Conservation (phyloP, 169 alveolate species). For the Eimeria sp. region DNA sequence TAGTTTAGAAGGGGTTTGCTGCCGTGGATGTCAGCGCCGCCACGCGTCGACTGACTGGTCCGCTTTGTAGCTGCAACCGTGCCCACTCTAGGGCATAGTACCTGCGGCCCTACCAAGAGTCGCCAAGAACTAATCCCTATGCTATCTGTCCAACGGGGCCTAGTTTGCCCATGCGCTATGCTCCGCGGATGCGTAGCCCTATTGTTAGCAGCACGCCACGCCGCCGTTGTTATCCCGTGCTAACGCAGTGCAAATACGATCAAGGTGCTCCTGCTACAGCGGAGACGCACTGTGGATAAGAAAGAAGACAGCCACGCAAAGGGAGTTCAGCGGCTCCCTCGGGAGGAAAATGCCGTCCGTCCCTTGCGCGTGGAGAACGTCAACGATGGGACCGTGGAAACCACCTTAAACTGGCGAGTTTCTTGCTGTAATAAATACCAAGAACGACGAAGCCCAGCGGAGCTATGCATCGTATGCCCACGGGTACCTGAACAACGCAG, state of each 20-base stretch:
- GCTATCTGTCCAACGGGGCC: not conserved
- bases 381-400: not conserved
- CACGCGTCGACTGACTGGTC: not conserved
- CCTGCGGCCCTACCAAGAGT: not conserved
- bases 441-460: not conserved
- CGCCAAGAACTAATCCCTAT: not conserved
- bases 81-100: not conserved
- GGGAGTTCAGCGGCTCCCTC: not conserved
- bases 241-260: not conserved
- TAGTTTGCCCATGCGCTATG: not conserved
- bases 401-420: not conserved
- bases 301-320: not conserved
- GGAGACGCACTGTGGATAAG: not conserved
- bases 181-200: not conserved
- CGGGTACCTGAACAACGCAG: slow-evolving; percentile 14
- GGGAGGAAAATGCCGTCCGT: not conserved
- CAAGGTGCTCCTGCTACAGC: not conserved
- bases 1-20: not conserved
- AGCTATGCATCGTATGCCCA: slow-evolving; percentile 72
- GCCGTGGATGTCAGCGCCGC: not conserved
- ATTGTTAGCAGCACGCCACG: not conserved
- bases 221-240: not conserved
- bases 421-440: not conserved
- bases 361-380: not conserved
- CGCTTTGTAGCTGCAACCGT: not conserved